Evolutionary conservation across 164 flowering plant genomes (phyloP).

Genomic region (Houttuynia cordata): DNA sequence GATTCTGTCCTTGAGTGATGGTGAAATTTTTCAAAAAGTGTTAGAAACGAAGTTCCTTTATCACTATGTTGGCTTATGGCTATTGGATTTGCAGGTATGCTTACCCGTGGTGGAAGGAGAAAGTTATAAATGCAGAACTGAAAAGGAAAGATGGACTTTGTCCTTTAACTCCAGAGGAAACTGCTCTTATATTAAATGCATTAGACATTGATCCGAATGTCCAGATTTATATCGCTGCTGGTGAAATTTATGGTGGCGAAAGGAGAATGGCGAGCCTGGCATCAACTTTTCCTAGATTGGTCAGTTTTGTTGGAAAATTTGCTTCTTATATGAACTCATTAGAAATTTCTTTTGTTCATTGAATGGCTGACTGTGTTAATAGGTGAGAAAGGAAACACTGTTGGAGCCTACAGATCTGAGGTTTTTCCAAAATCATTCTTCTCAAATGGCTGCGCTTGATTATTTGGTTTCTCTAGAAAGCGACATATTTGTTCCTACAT

Average conservation of each 20-base stretch:
- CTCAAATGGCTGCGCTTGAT: constrained; percentile 99
- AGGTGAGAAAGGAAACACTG: constrained; percentile 87
- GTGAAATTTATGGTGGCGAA: constrained; percentile 77
- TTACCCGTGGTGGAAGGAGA: constrained; percentile 95
- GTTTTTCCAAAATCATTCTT: constrained; percentile 82
- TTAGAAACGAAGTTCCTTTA: no score
- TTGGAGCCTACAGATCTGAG: constrained; percentile 54
- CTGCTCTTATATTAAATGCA: constrained; percentile 58
- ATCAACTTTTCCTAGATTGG: constrained; percentile 66
- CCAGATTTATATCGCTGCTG: constrained; percentile 81
- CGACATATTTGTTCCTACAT: constrained; percentile 89
- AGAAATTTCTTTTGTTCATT: not conserved
- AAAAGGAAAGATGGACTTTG: constrained; percentile 80
- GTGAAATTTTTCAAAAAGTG: no score
- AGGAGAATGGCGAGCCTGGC: constrained; percentile 60
- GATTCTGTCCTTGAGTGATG: no score
- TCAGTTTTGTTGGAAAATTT: constrained; percentile 18
- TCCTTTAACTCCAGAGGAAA: constrained; percentile 88
- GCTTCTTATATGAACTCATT: no score
- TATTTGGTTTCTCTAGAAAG: constrained; percentile 87
- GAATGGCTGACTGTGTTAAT: constrained; percentile 6
- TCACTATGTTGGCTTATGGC: not conserved
- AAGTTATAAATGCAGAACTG: constrained; percentile 61
- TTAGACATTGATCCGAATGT: constrained; percentile 48
- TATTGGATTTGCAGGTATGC: constrained; percentile 48